Base-by-base conservation (phyloP, 2,329 filamentous ascomycete species). In the Lachnellula hyalina region DNA sequence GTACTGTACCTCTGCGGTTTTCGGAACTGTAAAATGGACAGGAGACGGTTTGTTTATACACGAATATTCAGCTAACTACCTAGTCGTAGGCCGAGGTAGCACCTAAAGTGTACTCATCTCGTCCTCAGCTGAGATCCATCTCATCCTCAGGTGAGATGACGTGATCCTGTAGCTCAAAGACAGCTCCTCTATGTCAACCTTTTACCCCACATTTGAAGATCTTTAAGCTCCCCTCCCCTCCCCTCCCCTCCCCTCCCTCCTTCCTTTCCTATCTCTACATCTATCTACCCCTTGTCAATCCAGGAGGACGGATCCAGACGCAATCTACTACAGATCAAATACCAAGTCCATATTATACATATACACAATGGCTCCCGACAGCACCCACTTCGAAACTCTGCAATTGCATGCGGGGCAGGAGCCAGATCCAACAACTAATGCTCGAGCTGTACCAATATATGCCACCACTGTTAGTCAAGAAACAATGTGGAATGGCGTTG, bases 381-480 rank as follows among this genome's bases (percentile, higher is more conserved):
- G 76, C 72, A 78, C 77, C 64, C 82, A 85, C 72, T 94, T 94
- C 65, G 89, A 93, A 77, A 94, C 89, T 57, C 80, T 93, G 61
- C 89, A 93, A 77, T 82, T 94, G 63, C 89, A 94, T 72, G 89
- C 89, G 69, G 89, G 89, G 85, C 89, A 96, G 65, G 79, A 85
- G 66, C 84, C 89, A 23, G 94, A 97, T 70, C 75, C 88, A 25
- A 72, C 85, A 2, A 96, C 93, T 59, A 93, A 95, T 57, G 81
- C 94, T 25, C 85, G 94, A 66, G 94, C 93, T 47, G 91, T 96
- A 8, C 94, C 94, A 52, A 97, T 99, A 70, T 97, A 97, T 71
- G 91, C 93, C 14, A 92, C 92, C 5, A 93, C 87, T n/a, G 84
- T 82, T 70, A 47, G 51, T 57, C 25, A 23, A 34, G 25, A 25